Evolutionary conservation across 805 yeast genomes (phyloP), one percentile per base, ranked within the genome.

Genomic region (Candida ipomoeae): DNA sequence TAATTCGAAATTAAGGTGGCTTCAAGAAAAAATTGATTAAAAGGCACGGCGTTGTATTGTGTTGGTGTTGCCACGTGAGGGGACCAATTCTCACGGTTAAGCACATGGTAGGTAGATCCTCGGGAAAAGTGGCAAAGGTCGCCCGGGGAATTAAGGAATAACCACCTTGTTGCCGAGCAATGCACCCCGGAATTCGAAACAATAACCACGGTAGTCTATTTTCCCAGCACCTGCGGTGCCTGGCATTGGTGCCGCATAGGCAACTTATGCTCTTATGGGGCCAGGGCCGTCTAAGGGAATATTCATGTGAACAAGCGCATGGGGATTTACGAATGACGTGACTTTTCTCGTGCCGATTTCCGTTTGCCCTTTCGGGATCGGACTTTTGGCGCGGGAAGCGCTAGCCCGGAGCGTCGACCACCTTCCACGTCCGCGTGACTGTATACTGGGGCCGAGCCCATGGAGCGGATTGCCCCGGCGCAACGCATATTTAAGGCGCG

Each of bases 401-500:
- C 41, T 43, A 47, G 44, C 50, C 55, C 55, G 55, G 52, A 29
- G 36, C 46, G 40, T 42, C 46, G 46, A 44, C 37, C 40, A 31
- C 46, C 46, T 44, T 44, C 46, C 46, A 44, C 40, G 46, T 44
- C 11, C 34, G 40, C 18, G 23, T 36, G 46, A 44, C 46, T 44
- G 46, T 44, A 44, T 44, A 44, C 33, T 23, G 46, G 15, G 46
- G 40, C 13, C 26, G 47, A 29, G 52, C 51, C 45, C 52, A 55
- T 55, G 58, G 58, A 49, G 57, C 55, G 54, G 53, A 55, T 47
- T 39, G 58, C 57, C 57, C 58, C 58, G 58, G 58, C 54, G 50
- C 35, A 42, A 40, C 35, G 46, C 43, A 39, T 49, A 53, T 55
- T 48, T 48, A 55, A 55, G 42, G 17, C 42, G 33, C 34, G 36